Percentiles rank a stretch among this genome's conserved stretches.
These are phyloP conservation scores for Rhodamnia rubescens DNA, from an alignment of 345 rosid species.

Conservation along the genomic window DNA sequence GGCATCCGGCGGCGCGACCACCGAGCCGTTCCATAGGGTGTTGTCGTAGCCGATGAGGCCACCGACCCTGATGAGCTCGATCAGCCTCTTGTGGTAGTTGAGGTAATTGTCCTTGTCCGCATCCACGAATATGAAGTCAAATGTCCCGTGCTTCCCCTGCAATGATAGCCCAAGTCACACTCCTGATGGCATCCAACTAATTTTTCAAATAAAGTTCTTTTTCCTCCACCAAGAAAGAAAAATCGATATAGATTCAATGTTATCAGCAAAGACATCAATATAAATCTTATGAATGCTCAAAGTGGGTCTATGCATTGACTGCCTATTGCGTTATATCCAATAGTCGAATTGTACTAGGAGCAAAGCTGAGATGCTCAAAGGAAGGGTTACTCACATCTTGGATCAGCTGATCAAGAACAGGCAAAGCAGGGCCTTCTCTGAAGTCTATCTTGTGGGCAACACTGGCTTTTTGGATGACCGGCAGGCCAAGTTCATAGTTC, in stretches of 20 bases:
- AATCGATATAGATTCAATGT: not conserved
- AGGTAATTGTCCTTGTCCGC: constrained; percentile 95
- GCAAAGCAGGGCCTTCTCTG: constrained; percentile 96
- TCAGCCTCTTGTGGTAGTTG: constrained; percentile 78
- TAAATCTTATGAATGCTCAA: not conserved
- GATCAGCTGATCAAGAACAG: constrained; percentile 71
- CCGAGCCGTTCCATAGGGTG: constrained; percentile 94
- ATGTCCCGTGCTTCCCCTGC: constrained; percentile 70
- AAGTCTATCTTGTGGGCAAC: constrained; percentile 92
- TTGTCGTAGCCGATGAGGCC: constrained; percentile 96
- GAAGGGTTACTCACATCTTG: constrained; percentile 53
- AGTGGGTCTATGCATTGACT: not conserved
- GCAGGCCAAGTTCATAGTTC: constrained; percentile 83
- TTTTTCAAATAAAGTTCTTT: not conserved
- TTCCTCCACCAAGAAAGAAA: not conserved
- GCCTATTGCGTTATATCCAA: not conserved
- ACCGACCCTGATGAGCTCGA: constrained; percentile 73
- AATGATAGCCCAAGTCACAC: not conserved
- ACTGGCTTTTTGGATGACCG: constrained; percentile 80
- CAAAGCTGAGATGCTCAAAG: not conserved
- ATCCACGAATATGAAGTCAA: constrained; percentile 88
- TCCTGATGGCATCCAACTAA: not conserved
- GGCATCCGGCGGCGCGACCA: constrained; percentile 79
- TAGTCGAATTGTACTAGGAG: not conserved
- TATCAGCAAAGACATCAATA: not conserved